phyloP scores from a whole-genome alignment of 2,329 filamentous ascomycete species.

The Akanthomyces lecanii region DNA sequence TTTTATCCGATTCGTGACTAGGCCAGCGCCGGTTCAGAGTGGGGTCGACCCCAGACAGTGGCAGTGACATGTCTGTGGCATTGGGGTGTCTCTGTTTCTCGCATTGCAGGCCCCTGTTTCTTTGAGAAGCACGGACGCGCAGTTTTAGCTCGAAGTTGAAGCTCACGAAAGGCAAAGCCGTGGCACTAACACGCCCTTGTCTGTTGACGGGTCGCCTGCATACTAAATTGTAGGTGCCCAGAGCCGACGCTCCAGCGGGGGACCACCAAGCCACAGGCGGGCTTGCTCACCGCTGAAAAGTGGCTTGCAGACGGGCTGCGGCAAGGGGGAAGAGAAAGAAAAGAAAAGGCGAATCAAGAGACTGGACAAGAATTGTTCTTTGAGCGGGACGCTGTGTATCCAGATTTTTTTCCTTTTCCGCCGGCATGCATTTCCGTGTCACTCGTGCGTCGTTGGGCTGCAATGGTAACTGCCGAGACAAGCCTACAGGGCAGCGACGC shows the following conservation, averaged over 20 bases:
- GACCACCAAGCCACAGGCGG: background rate
- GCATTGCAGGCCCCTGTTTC: background rate
- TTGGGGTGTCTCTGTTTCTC: background rate
- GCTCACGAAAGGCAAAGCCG: too few relatives aligned
- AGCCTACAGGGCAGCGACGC: background rate
- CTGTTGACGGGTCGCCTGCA: background rate
- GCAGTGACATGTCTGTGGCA: background rate
- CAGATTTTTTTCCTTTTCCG: background rate
- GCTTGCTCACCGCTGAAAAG: slow-evolving; percentile 13
- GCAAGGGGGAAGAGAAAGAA: background rate
- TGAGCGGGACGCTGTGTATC: background rate
- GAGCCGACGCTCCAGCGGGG: background rate
- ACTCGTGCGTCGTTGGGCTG: background rate
- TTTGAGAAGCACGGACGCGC: background rate
- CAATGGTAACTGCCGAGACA: slow-evolving; percentile 7
- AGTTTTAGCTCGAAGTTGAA: background rate
- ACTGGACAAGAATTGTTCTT: background rate
- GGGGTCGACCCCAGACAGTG: background rate
- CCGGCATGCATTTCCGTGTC: background rate
- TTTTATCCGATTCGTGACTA: background rate
- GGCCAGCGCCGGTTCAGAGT: background rate
- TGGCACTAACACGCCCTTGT: background rate
- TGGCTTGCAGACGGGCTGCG: background rate
- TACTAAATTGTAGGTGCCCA: too few relatives aligned
- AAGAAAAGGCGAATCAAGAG: background rate